These are phyloP conservation scores for Jacaranda mimosifolia DNA, from an alignment of 257 asterid species.

Conservation along the genomic window DNA sequence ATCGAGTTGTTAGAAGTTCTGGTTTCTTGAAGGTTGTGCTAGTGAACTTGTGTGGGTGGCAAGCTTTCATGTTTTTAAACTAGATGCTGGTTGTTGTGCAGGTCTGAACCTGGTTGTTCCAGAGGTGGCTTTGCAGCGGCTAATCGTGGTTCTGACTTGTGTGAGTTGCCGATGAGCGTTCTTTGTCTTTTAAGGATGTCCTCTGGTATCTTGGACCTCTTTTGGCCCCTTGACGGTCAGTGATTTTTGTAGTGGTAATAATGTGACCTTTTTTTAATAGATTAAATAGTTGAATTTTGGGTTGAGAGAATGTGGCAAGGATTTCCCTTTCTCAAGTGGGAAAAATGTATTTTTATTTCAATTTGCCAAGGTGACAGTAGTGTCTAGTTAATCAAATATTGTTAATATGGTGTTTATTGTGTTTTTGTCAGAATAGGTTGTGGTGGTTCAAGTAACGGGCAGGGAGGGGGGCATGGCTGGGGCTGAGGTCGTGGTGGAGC, in stretches of 20 bases:
- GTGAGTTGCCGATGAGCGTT: constrained; percentile 40
- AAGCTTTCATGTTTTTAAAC: not conserved
- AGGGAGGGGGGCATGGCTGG: constrained; percentile 46
- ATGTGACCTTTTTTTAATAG: not conserved
- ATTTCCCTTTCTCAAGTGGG: not conserved
- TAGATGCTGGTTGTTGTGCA: constrained; percentile 26
- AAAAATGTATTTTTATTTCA: not conserved
- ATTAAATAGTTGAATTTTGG: too few species aligned
- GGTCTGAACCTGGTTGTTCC: constrained; percentile 51
- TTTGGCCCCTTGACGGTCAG: not conserved
- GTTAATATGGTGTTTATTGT: not conserved
- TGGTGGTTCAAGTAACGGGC: constrained; percentile 42
- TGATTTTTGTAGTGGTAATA: not conserved
- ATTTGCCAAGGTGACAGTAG: not conserved
- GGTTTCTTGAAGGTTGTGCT: not conserved
- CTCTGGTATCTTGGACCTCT: not conserved
- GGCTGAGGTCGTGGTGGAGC: constrained; percentile 51
- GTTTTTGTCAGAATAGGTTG: constrained; percentile 41
- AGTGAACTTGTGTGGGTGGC: not conserved
- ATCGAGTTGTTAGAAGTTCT: not conserved
- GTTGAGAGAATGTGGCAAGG: not conserved
- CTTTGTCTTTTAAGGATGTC: not conserved
- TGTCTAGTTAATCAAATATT: not conserved
- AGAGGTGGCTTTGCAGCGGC: constrained; percentile 44
- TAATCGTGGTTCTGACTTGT: constrained; percentile 48